Conservation (phyloP, 208 protist species). For the Leishmania lainsoni region DNA sequence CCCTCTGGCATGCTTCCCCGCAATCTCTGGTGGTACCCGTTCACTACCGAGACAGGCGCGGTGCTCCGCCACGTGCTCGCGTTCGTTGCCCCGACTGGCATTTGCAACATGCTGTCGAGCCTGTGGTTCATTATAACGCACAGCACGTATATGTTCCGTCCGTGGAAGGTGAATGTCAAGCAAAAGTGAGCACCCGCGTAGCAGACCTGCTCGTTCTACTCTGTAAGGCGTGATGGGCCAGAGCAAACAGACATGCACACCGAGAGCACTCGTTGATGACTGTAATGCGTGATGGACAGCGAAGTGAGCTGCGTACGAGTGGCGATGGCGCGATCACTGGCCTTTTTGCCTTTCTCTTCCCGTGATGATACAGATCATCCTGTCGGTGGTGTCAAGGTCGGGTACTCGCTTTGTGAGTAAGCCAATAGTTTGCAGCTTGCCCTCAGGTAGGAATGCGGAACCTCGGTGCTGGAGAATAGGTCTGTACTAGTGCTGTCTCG, state of each 20-base stretch:
- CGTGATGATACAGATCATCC: background rate
- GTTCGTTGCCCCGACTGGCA: conserved; percentile 40
- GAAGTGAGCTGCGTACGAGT: background rate
- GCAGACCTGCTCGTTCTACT: background rate
- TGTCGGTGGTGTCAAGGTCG: background rate
- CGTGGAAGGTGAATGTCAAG: conserved; percentile 45
- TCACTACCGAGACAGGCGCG: conserved; percentile 42
- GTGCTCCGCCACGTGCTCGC: conserved; percentile 34
- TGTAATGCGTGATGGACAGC: background rate
- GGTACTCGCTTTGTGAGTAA: background rate
- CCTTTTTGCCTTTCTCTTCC: conserved; percentile 8
- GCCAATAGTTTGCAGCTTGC: background rate
- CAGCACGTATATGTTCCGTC: conserved; percentile 54
- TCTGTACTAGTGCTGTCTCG: background rate
- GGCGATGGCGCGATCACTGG: background rate
- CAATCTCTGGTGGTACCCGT: conserved; percentile 86
- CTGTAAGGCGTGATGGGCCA: background rate
- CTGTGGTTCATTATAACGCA: conserved; percentile 39
- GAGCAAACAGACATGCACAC: background rate
- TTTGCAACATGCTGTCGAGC: conserved; percentile 30
- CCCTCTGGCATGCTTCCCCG: conserved; percentile 39
- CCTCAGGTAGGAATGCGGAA: background rate
- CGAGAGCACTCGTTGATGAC: background rate
- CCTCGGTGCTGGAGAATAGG: background rate
- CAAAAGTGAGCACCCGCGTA: conserved; percentile 5